These are phyloP conservation scores for Colletotrichum euphorbiae DNA, from an alignment of 2,329 filamentous ascomycete genomes.

Conservation along the genomic window DNA sequence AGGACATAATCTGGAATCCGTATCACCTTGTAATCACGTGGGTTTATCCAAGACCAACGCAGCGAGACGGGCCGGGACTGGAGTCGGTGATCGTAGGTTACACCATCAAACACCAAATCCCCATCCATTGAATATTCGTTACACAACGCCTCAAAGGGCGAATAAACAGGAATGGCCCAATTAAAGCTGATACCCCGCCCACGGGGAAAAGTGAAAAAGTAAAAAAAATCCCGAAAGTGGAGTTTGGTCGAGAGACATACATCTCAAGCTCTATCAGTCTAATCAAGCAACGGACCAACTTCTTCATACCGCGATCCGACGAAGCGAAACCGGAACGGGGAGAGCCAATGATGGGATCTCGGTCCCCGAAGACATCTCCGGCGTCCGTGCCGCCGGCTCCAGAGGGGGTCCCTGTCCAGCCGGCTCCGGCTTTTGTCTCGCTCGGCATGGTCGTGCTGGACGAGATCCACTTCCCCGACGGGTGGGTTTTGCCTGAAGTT, in stretches of 20 bases:
- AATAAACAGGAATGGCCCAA: not conserved
- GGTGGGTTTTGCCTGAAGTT: conserved; percentile 8
- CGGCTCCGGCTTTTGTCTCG: conserved; percentile 26
- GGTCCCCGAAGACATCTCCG: conserved; percentile 4
- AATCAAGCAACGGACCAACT: too few species aligned
- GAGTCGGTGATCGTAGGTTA: not conserved
- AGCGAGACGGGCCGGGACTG: conserved; percentile 23
- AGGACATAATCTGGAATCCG: conserved; percentile 4
- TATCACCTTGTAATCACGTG: not conserved
- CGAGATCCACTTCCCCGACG: conserved; percentile 32
- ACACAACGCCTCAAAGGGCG: not conserved
- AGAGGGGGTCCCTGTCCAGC: not conserved
- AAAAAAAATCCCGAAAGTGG: not conserved
- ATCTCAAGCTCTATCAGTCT: too few species aligned
- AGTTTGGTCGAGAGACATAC: not conserved
- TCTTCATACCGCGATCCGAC: too few species aligned
- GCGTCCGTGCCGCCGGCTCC: not conserved
- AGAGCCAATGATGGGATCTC: not conserved
- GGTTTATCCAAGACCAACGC: not conserved
- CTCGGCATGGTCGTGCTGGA: conserved; percentile 36
- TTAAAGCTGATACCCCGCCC: not conserved
- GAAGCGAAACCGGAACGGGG: not conserved
- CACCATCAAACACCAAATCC: not conserved
- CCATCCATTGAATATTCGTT: not conserved
- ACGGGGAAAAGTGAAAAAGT: not conserved